Evolutionary conservation across 106 monocot species (phyloP), one percentile per base, ranked within the genome.

Genomic region (Acorus gramineus): DNA sequence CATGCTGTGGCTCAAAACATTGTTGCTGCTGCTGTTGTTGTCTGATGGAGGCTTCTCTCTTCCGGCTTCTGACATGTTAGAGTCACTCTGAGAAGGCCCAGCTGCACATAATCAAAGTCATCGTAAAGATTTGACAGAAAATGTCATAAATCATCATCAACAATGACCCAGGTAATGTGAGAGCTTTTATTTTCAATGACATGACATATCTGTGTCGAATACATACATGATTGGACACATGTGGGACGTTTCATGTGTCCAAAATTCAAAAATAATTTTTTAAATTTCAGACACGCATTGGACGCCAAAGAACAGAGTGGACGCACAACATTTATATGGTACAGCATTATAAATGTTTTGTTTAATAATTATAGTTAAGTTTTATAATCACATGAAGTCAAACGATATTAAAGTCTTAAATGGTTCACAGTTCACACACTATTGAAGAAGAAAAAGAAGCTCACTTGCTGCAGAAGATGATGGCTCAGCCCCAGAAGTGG

Each of bases 401-500:
- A 28, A 28, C 28, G 28, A 28, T 28, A 28, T 28, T 28, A 28
- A 28, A 28, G 28, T 28, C n/a, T 28, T 28, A 28, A 28, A 28
- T 1, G 28, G 28, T 28, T 28, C 28, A 28, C 28, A 28, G 28
- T 28, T 28, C 28, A 28, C 28, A 28, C 28, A 28, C 28, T 28
- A 28, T 28, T 28, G 28, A 28, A 28, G 28, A 28, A 28, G 49
- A 42, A 11, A 3, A 3, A 60, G 46, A 61, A 7, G 14, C 60
- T 56, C 79, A 87, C 92, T 81, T 67, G 83, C 73, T 8, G 78
- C 86, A 11, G 98, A 99, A 70, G 93, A 93, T 50, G 98, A 99
- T 65, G 98, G 89, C 52, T 92, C 83, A 14, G 92, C 83, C 2
- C 81, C 75, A 7, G 92, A 87, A 4, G 87, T 75, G 7, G 88